phyloP scores from a whole-genome alignment of 2,329 filamentous ascomycete species.

The Sclerotinia borealis region DNA sequence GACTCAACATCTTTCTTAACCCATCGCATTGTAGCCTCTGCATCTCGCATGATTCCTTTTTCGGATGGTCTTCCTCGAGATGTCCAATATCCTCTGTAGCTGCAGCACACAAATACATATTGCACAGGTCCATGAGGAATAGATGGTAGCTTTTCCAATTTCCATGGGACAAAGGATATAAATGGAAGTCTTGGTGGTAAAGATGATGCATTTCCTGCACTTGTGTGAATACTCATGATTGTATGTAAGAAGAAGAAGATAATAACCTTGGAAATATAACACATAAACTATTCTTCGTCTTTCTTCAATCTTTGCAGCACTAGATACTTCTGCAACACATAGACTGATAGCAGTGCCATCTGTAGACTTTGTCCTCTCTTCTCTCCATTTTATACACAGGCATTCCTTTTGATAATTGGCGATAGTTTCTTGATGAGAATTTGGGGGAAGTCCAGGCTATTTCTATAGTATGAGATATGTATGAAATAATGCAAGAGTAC shows the following conservation, averaged over 20 bases:
- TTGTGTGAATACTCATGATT: constrained; percentile 21
- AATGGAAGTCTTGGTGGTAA: constrained; percentile 51
- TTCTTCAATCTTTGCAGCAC: neutral
- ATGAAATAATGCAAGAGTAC: neutral
- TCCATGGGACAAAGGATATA: constrained; percentile 46
- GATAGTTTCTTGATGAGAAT: constrained; percentile 61
- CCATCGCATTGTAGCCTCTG: constrained; percentile 59
- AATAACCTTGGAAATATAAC: constrained; percentile 50
- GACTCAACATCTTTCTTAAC: constrained; percentile 39
- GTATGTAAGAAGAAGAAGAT: constrained; percentile 15
- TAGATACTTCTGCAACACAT: constrained; percentile 38
- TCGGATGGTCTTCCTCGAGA: constrained; percentile 67
- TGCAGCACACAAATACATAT: constrained; percentile 49
- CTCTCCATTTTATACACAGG: constrained; percentile 59
- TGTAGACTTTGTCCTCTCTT: constrained; percentile 51
- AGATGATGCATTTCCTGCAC: constrained; percentile 52
- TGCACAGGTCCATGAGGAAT: constrained; percentile 17
- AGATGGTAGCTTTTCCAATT: constrained; percentile 35
- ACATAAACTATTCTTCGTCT: constrained; percentile 40
- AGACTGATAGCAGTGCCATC: constrained; percentile 63
- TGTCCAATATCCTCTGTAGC: constrained; percentile 60
- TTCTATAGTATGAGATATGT: constrained; percentile 42
- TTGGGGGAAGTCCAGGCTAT: constrained; percentile 69
- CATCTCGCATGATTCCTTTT: constrained; percentile 62
- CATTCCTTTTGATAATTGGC: constrained; percentile 55